Percentiles rank a stretch among this genome's conserved stretches.
Evolutionary conservation across 305 asterid genomes (phyloP).

Genomic region (Withania somnifera): DNA sequence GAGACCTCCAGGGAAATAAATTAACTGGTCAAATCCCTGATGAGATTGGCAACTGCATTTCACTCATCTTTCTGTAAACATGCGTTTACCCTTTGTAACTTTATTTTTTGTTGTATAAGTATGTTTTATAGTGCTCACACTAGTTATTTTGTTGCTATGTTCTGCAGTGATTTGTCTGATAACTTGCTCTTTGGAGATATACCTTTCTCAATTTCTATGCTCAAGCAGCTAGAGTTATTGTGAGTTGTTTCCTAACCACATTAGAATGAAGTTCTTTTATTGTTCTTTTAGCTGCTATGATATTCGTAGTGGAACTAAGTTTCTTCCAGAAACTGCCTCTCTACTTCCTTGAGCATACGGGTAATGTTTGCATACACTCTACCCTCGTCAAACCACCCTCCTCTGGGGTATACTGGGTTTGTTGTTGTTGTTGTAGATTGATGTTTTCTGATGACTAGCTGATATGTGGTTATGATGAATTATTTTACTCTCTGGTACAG

Average conservation of each 20-base stretch:
- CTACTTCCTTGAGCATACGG: no score
- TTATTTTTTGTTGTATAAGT: not conserved
- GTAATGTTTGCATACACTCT: no score
- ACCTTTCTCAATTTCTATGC: conserved; percentile 83
- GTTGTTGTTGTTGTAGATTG: no score
- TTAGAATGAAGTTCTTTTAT: not conserved
- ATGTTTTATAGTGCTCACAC: not conserved
- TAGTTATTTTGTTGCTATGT: not conserved
- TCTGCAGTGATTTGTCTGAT: conserved; percentile 77
- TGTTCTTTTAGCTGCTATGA: no score
- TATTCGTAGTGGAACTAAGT: no score
- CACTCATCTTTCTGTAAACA: conserved; percentile 48
- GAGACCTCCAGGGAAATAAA: conserved; percentile 87
- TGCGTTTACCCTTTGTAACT: not conserved
- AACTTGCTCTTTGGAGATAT: conserved; percentile 76
- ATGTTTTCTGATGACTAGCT: no score
- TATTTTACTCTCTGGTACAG: conserved; percentile 16
- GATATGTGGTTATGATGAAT: not conserved
- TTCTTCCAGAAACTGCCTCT: no score
- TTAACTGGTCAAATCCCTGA: conserved; percentile 90
- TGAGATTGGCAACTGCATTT: conserved; percentile 74
- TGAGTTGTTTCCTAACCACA: conserved; percentile 27
- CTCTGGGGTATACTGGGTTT: no score
- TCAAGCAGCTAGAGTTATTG: conserved; percentile 85
- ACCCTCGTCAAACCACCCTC: no score